Percentiles rank a stretch among this genome's conserved stretches.
Conservation (phyloP, 495 filamentous ascomycete species). For the Neurospora sp. region DNA sequence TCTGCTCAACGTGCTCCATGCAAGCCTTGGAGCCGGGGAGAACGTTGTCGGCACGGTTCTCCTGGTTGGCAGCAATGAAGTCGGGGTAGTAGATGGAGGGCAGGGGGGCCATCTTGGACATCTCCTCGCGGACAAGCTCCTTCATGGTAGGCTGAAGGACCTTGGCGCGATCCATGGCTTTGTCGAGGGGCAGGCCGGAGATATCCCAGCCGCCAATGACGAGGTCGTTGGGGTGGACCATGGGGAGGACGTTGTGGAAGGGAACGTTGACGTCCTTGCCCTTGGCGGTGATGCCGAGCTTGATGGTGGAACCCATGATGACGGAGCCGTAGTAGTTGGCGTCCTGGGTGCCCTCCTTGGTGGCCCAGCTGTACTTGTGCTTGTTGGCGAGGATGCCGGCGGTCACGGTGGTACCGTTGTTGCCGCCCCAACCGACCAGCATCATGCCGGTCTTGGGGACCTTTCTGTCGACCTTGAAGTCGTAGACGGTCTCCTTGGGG, state of each 20-base stretch:
- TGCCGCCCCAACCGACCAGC: constrained; percentile 97
- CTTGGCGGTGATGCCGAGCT: constrained; percentile 80
- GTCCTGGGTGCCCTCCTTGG: constrained; percentile 70
- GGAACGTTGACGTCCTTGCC: constrained; percentile 94
- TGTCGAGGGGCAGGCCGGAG: constrained; percentile 74
- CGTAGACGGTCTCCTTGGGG: constrained; percentile 81
- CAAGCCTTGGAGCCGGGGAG: constrained; percentile 74
- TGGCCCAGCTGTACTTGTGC: constrained; percentile 79
- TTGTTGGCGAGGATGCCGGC: constrained; percentile 96
- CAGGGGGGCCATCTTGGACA: constrained; percentile 80
- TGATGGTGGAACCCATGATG: constrained; percentile 93
- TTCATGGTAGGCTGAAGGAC: constrained; percentile 93
- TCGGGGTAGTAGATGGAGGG: constrained; percentile 98
- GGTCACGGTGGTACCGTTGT: constrained; percentile 96
- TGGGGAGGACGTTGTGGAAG: constrained; percentile 87
- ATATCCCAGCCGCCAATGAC: constrained; percentile 98
- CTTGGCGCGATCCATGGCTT: constrained; percentile 90
- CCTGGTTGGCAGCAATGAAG: constrained; percentile 98
- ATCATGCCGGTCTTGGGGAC: constrained; percentile 91
- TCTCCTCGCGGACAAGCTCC: constrained; percentile 79
- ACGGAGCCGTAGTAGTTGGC: constrained; percentile 98
- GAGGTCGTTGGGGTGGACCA: constrained; percentile 96
- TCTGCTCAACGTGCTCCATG: constrained; percentile 80
- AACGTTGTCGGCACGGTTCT: constrained; percentile 89
- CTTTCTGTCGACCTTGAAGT: constrained; percentile 95